Conservation (phyloP, 2,329 filamentous ascomycete genomes). For the Clarireedia homoeocarpa region DNA sequence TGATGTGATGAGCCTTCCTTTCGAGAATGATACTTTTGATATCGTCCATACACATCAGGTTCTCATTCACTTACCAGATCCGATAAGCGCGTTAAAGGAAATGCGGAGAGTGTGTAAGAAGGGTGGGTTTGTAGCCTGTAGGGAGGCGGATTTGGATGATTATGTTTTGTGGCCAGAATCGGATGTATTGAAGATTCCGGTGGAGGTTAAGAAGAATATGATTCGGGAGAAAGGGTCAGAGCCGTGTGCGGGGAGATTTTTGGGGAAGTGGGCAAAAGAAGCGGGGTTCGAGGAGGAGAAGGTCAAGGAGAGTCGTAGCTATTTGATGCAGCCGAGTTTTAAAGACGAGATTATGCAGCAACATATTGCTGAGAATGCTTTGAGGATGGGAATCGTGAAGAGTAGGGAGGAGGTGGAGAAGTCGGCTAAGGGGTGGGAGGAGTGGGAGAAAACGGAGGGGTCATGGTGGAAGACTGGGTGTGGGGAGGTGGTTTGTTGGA, state of each 20-base stretch:
- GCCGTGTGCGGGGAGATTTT: neutral
- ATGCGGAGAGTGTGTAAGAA: conserved; percentile 6
- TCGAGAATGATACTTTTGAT: conserved; percentile 5
- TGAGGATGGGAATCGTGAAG: neutral
- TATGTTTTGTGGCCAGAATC: neutral
- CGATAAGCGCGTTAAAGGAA: neutral
- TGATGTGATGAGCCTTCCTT: conserved; percentile 2
- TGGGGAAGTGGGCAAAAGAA: conserved; percentile 3
- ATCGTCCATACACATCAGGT: conserved; percentile 9
- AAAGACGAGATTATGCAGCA: neutral
- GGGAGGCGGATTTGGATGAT: conserved; percentile 4
- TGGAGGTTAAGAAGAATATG: neutral
- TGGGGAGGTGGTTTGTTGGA: conserved; percentile 7
- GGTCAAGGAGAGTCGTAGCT: neutral
- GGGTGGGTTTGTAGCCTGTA: conserved; percentile 4
- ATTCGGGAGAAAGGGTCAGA: conserved; percentile 5
- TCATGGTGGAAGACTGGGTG: conserved; percentile 8
- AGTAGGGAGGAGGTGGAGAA: neutral
- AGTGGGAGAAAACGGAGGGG: conserved; percentile 4
- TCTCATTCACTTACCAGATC: conserved; percentile 2
- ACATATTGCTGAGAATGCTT: neutral
- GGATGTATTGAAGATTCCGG: neutral
- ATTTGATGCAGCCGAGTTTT: conserved; percentile 7
- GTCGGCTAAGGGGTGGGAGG: neutral
- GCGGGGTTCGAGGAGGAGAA: neutral